These are phyloP conservation scores for Macrophomina tecta DNA, from an alignment of 2,329 filamentous ascomycete genomes.

Conservation along the genomic window DNA sequence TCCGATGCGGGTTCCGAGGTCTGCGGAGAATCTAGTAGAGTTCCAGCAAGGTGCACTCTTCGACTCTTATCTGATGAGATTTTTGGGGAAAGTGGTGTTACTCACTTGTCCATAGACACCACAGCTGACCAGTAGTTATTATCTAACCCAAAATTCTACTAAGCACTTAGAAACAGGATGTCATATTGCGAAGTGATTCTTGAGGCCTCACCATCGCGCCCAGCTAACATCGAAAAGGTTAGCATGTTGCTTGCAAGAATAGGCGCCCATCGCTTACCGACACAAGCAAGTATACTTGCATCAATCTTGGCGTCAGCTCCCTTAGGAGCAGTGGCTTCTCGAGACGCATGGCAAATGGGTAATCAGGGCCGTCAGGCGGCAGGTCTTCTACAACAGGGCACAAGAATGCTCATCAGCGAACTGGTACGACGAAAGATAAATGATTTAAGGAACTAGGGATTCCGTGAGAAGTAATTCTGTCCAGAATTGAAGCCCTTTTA, in stretches of 20 bases:
- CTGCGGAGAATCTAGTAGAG: background rate
- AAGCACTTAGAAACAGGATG: background rate
- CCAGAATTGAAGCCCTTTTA: background rate
- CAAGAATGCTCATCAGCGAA: too few species aligned
- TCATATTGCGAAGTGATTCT: background rate
- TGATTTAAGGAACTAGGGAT: too few species aligned
- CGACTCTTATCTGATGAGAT: background rate
- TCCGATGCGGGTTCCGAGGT: background rate
- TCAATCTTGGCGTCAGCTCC: constrained; percentile 15
- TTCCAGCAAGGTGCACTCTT: background rate
- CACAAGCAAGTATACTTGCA: constrained; percentile 20
- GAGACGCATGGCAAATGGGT: background rate
- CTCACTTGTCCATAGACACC: constrained; percentile 11
- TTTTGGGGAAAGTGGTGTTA: background rate
- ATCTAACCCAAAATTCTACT: constrained; percentile 1
- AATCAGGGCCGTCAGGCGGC: background rate
- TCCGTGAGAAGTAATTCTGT: too few species aligned
- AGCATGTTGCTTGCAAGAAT: background rate
- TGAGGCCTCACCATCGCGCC: constrained; percentile 2
- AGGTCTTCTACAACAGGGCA: too few species aligned
- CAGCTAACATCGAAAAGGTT: background rate
- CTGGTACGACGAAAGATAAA: too few species aligned
- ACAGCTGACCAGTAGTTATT: constrained; percentile 19
- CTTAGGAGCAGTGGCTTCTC: constrained; percentile 12
- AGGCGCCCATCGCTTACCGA: background rate